phyloP scores from a whole-genome alignment of 176 grass and related monocot species.

The Eragrostis curvula region DNA sequence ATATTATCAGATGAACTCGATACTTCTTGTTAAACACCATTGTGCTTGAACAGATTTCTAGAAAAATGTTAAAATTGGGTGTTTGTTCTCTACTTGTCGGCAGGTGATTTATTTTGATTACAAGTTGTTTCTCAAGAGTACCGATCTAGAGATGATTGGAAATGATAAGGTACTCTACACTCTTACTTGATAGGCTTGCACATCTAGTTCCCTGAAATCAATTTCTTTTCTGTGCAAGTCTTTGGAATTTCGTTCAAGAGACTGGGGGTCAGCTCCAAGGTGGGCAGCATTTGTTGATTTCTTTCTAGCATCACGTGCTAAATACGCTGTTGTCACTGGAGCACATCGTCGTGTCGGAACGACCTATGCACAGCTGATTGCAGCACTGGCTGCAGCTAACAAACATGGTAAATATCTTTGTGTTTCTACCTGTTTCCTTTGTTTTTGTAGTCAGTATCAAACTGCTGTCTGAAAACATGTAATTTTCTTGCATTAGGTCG shows the following conservation, averaged over 20 bases:
- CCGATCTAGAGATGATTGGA: slow-evolving; percentile 38
- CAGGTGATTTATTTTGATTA: slow-evolving; percentile 84
- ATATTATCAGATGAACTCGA: background rate
- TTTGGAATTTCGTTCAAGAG: slow-evolving; percentile 66
- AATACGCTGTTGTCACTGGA: slow-evolving; percentile 65
- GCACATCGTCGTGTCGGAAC: slow-evolving; percentile 84
- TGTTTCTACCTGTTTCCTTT: background rate
- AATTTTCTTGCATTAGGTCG: slow-evolving; percentile 41
- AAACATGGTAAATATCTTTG: slow-evolving; percentile 42
- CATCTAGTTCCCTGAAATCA: background rate
- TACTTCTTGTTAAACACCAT: too few relatives aligned
- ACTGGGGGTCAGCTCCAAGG: slow-evolving; percentile 83
- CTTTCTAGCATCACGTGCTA: slow-evolving; percentile 74
- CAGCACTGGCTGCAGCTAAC: slow-evolving; percentile 69
- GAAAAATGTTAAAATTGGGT: background rate
- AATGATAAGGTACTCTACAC: slow-evolving; percentile 51
- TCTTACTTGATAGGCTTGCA: background rate
- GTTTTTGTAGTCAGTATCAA: background rate
- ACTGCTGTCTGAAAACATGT: background rate
- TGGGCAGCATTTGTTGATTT: slow-evolving; percentile 94
- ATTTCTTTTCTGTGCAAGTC: slow-evolving; percentile 33
- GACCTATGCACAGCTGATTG: slow-evolving; percentile 74
- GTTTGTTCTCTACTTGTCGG: slow-evolving; percentile 22
- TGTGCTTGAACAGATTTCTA: background rate
- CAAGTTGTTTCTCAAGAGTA: slow-evolving; percentile 57